Percentiles rank a stretch among this genome's conserved stretches.
Conservation (phyloP, 2,329 filamentous ascomycete genomes). For the Sarocladium oryzae region DNA sequence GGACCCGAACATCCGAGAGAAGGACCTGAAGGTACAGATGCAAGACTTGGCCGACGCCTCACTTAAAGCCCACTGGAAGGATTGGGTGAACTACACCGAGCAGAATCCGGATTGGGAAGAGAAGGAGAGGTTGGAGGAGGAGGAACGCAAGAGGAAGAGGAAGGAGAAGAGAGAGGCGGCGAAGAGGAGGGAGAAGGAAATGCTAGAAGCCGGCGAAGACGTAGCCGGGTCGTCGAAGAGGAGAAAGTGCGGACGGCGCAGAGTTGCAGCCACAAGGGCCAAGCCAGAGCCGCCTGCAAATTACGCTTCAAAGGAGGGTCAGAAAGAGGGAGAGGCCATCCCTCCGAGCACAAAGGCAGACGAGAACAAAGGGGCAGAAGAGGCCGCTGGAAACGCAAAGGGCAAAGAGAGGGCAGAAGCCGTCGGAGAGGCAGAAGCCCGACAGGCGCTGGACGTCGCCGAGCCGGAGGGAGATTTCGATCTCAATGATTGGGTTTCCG, state of each 20-base stretch:
- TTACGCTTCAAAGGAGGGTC: background rate
- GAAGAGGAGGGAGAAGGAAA: background rate
- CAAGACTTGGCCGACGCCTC: background rate
- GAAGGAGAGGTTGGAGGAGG: background rate
- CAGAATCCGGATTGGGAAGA: background rate
- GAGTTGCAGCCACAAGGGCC: too few relatives aligned
- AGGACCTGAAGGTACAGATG: background rate
- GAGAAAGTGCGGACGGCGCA: too few relatives aligned
- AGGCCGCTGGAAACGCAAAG: background rate
- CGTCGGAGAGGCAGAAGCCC: background rate
- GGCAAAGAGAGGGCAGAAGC: background rate
- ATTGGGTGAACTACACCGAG: background rate
- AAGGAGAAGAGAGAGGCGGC: background rate
- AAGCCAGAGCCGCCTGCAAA: too few relatives aligned
- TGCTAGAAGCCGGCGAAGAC: background rate
- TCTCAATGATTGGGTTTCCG: background rate
- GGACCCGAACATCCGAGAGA: background rate
- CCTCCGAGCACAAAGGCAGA: background rate
- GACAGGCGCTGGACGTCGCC: background rate
- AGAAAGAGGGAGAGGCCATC: background rate
- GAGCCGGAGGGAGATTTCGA: background rate
- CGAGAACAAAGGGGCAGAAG: too few relatives aligned
- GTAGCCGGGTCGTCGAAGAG: background rate
- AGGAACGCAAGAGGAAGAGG: background rate
- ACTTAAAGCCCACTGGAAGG: background rate